Base-by-base conservation (phyloP, 108 stramenopile species). In the Pseudonitzschia multistriata region DNA sequence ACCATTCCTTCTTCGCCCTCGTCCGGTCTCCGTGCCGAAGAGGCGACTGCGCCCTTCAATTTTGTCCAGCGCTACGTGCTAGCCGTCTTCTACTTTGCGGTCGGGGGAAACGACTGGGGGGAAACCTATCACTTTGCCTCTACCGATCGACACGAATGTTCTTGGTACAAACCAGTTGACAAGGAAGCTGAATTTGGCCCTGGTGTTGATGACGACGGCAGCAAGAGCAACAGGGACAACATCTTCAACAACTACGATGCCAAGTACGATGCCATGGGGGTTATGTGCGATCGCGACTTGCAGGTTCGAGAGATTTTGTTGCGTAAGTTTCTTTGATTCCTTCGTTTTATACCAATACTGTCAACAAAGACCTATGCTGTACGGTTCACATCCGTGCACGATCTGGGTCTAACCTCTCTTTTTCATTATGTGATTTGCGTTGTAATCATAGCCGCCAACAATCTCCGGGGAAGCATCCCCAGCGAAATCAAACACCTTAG, bases 401-500 rank as follows among this genome's bases (percentile, higher is more conserved):
- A 13, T 17, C 8, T 42, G 67, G 52, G 25, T 55, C 30, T 52
- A 55, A 49, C 22, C 42, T 21, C 15, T 37, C 15, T 65, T 24
- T 40, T 60, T 27, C 25, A 7, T 24, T 11, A 11, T 37, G 5
- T 8, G 2, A 22, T 19, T 19, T 0, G 57, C 21, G 3, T 4
- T 53, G 60, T 24, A 37, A 49, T 17, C 17, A n/a, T 49, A 78
- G 71, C 70, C 19, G 60, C 35, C 27, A 84, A 83, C 67, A 78
- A 82, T 29, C 69, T 87, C 49, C n/a, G 62, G 68, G 86, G 86
- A 7, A 19, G 48, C 11, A 48, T 87, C 29, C 86, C 86, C 7
- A 35, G 53, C 14, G 87, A 88, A 62, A n/a, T 74, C 35, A 10
- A 56, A 28, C 37, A 68, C 22, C 35, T 78, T 11, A 62, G 53